These are phyloP conservation scores for Spergularia azorica DNA, from an alignment of 179 eudicot species.

Conservation along the genomic window DNA sequence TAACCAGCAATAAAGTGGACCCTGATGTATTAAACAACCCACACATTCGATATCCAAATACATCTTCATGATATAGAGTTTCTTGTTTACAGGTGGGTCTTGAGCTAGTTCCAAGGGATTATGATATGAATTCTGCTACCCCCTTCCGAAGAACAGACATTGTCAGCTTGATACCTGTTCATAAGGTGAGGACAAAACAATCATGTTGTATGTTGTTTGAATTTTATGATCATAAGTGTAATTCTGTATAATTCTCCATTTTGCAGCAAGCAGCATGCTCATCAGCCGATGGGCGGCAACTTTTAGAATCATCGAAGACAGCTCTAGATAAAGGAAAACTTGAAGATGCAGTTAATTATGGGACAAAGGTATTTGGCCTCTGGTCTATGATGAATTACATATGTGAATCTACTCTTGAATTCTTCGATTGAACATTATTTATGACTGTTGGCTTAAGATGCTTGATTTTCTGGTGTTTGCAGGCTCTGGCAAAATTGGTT, in stretches of 20 bases:
- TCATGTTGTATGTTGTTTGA: background rate
- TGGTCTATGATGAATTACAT: background rate
- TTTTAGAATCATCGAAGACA: conserved; percentile 95
- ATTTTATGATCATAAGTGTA: background rate
- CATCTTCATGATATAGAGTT: background rate
- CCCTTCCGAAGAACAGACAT: conserved; percentile 81
- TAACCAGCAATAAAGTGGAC: too few species aligned
- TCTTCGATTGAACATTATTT: background rate
- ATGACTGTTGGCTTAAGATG: conserved; percentile 1
- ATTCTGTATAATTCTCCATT: conserved; percentile 19
- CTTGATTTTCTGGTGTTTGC: conserved; percentile 32
- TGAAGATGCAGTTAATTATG: conserved; percentile 98
- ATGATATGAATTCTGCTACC: conserved; percentile 82
- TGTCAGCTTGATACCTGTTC: conserved; percentile 90
- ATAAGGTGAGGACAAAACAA: conserved; percentile 66
- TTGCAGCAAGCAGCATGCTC: conserved; percentile 99
- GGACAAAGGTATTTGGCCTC: conserved; percentile 74
- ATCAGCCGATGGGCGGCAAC: conserved; percentile 98
- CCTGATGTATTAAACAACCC: background rate
- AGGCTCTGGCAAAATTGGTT: conserved; percentile 98
- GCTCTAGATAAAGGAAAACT: conserved; percentile 99
- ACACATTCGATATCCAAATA: background rate
- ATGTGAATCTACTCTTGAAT: background rate
- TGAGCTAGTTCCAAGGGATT: conserved; percentile 95
- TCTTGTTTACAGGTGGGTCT: conserved; percentile 73